phyloP scores from a whole-genome alignment of 2,329 filamentous ascomycete species.

The Aspergillus hiratsukae region DNA sequence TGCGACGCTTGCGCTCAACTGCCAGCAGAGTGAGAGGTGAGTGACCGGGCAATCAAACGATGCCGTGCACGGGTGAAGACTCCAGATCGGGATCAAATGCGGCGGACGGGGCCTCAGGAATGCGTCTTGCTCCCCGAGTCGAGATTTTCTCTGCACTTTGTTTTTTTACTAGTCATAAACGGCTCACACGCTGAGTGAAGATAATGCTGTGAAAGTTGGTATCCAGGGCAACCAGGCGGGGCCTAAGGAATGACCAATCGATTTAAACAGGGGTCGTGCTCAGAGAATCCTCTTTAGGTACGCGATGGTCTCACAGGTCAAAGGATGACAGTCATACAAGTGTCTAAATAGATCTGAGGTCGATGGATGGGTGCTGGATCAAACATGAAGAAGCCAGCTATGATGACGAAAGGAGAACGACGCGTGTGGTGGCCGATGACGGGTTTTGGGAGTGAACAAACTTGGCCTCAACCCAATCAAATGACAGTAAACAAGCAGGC shows the following conservation, averaged over 20 bases:
- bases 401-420: neutral
- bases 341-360: neutral
- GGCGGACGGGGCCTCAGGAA: neutral
- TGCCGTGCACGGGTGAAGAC: neutral
- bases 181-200: constrained; percentile 2
- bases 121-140: neutral
- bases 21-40: neutral
- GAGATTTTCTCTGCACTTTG: constrained; percentile 10
- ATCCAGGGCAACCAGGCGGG: constrained; percentile 37
- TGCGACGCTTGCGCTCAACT: constrained; percentile 3
- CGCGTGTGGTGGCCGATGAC: neutral
- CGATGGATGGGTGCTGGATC: neutral
- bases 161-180: constrained; percentile 11
- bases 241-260: constrained; percentile 2
- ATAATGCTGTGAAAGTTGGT: constrained; percentile 19
- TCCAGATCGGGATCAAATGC: neutral
- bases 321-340: neutral
- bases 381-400: neutral
- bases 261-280: neutral
- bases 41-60: neutral
- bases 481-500: neutral
- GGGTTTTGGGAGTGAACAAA: neutral
- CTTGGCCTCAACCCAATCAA: neutral
- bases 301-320: neutral
- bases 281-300: neutral